A percentile compares a stretch with the other conserved stretches of the same genome.
Evolutionary conservation across 1,139 yeast genomes (phyloP).

Genomic region (Diutina ranongensis): DNA sequence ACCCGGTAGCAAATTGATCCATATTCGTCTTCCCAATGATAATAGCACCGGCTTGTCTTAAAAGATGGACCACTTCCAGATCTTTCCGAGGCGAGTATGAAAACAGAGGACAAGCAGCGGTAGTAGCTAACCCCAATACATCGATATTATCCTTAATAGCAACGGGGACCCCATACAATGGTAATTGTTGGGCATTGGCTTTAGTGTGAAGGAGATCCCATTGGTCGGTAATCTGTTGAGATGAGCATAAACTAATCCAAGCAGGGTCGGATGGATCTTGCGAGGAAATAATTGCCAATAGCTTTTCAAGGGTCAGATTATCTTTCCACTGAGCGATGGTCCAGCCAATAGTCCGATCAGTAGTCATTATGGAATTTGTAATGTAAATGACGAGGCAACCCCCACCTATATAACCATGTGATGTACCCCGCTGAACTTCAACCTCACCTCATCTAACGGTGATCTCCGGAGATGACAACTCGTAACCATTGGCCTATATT

Average conservation of each 20-base stretch:
- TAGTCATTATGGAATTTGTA: neutral
- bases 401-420: neutral
- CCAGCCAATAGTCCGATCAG: conserved; percentile 23
- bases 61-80: conserved; percentile 57
- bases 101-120: conserved; percentile 91
- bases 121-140: conserved; percentile 68
- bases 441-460: neutral
- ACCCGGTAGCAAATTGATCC: conserved; percentile 95
- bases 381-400: too few relatives aligned
- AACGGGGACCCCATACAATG: conserved; percentile 84
- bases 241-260: conserved; percentile 72
- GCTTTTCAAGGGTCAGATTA: conserved; percentile 43
- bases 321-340: conserved; percentile 50
- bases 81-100: conserved; percentile 57
- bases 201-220: conserved; percentile 67
- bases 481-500: neutral
- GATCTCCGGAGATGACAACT: neutral
- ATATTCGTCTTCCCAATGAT: conserved; percentile 85
- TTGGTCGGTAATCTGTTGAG: conserved; percentile 55
- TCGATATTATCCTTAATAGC: conserved; percentile 95
- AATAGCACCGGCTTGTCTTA: conserved; percentile 81
- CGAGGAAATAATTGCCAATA: conserved; percentile 35
- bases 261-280: conserved; percentile 59
- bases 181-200: conserved; percentile 37
- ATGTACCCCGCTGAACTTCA: neutral